phyloP scores from a whole-genome alignment of 805 yeast genomes.

The Cyberlindnera lachancei region DNA sequence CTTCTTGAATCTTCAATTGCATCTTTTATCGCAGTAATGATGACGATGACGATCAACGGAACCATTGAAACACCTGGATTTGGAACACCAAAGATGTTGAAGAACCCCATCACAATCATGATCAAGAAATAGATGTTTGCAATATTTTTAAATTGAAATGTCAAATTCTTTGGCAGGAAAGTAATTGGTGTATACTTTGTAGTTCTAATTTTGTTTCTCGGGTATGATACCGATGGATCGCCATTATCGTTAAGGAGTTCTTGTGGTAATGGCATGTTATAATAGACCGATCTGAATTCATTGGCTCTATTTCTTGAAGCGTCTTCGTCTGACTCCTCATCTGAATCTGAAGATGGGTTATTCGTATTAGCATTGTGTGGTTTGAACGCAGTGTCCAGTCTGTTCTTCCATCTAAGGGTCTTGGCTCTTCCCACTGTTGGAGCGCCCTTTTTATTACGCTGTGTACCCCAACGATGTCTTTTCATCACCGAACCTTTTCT shows the following conservation, averaged over 20 bases:
- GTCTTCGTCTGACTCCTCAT: constrained; percentile 27
- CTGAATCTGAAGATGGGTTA: constrained; percentile 20
- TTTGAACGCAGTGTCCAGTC: constrained; percentile 18
- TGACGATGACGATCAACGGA: constrained; percentile 72
- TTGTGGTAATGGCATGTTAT: constrained; percentile 56
- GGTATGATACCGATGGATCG: constrained; percentile 51
- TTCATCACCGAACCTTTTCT: constrained; percentile 51
- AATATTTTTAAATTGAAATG: constrained; percentile 74
- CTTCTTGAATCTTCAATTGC: constrained; percentile 78
- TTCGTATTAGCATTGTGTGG: constrained; percentile 25
- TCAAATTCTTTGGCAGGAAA: constrained; percentile 79
- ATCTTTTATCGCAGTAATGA: constrained; percentile 69
- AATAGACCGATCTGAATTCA: constrained; percentile 44
- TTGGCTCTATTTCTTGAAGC: constrained; percentile 28
- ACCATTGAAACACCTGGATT: constrained; percentile 69
- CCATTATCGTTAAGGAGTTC: constrained; percentile 52
- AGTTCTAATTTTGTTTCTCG: constrained; percentile 89
- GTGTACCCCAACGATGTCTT: constrained; percentile 88
- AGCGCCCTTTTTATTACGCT: constrained; percentile 62
- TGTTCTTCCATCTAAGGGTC: constrained; percentile 46
- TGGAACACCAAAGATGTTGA: constrained; percentile 74
- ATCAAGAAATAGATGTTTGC: constrained; percentile 86
- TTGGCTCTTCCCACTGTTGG: constrained; percentile 54
- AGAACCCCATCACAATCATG: constrained; percentile 71
- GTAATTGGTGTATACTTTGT: constrained; percentile 90